Conservation (phyloP, 2,329 filamentous ascomycete species). For the Nakataea oryzae region DNA sequence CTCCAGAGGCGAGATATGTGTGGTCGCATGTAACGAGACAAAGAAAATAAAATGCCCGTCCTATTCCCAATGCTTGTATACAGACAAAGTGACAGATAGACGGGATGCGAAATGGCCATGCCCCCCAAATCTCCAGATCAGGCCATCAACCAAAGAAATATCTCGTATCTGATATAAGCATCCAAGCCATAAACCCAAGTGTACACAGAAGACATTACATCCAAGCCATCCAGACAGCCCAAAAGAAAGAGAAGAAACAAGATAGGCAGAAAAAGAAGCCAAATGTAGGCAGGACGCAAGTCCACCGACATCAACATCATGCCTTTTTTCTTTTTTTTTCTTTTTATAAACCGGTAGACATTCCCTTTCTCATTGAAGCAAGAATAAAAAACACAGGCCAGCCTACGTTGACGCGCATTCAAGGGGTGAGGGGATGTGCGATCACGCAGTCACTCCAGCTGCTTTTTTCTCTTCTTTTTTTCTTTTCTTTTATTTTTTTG, state of each 20-base stretch:
- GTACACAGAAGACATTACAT: slow-evolving; percentile 4
- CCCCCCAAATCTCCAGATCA: background rate
- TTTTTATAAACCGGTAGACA: slow-evolving; percentile 4
- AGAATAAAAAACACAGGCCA: background rate
- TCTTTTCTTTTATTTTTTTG: no score
- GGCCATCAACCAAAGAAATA: background rate
- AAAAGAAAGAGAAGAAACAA: background rate
- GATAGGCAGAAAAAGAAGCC: background rate
- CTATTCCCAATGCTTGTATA: no score
- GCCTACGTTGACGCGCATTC: slow-evolving; percentile 1
- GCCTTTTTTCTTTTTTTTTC: slow-evolving; percentile 9
- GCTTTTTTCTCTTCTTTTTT: no score
- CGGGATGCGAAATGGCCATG: background rate
- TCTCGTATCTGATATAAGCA: background rate
- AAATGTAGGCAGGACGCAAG: background rate
- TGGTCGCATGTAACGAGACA: no score
- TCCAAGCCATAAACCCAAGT: background rate
- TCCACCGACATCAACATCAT: background rate
- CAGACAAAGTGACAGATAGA: no score
- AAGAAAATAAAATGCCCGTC: no score
- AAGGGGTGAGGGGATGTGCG: background rate
- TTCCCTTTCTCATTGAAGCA: background rate
- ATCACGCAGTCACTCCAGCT: background rate
- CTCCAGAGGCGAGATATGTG: no score
- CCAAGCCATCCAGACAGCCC: background rate